phyloP scores from a whole-genome alignment of 495 filamentous ascomycete genomes.

The Trichoderma asperelloides region DNA sequence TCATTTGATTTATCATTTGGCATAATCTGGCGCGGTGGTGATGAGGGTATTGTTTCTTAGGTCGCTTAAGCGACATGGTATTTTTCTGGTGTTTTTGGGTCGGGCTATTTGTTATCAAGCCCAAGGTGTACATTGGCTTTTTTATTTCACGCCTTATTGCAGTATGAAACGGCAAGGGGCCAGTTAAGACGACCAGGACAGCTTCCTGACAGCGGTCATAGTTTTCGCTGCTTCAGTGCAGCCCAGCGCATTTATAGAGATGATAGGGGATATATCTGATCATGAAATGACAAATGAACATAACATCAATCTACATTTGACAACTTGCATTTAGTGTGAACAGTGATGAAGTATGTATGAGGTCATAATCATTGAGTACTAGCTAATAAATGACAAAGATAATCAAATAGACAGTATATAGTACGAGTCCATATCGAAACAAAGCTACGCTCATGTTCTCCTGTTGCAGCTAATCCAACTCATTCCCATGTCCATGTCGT shows the following conservation, averaged over 20 bases:
- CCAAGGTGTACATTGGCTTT: neutral
- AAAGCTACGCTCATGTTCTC: neutral
- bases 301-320: neutral
- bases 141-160: neutral
- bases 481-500: neutral
- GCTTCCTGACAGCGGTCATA: neutral
- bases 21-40: constrained; percentile 3
- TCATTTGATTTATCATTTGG: neutral
- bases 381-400: neutral
- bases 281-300: neutral
- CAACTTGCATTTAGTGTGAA: neutral
- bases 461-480: neutral
- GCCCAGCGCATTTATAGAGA: constrained; percentile 4
- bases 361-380: neutral
- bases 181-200: neutral
- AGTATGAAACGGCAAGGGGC: neutral
- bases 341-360: neutral
- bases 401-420: neutral
- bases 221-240: neutral
- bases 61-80: neutral
- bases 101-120: neutral
- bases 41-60: neutral
- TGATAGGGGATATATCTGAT: neutral
- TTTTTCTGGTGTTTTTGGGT: neutral
- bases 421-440: neutral